Evolutionary conservation across 129 eudicot genomes (phyloP).

Genomic region (Flaveria ramosissima): DNA sequence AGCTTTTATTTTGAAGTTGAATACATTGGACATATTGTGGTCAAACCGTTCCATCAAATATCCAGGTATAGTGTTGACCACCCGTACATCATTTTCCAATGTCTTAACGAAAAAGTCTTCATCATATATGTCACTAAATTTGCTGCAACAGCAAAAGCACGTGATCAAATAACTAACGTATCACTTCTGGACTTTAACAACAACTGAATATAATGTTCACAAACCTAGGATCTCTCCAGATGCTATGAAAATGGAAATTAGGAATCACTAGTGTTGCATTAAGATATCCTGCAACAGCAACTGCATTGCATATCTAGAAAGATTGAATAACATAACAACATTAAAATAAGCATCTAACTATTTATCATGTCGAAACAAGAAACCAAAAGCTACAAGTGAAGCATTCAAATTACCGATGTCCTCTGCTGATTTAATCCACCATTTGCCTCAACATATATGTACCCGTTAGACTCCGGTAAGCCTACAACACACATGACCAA

Average conservation of each 20-base stretch:
- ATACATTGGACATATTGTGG: slow-evolving; percentile 78
- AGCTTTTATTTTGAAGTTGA: slow-evolving; percentile 89
- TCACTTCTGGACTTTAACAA: slow-evolving; percentile 2
- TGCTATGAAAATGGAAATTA: slow-evolving; percentile 92
- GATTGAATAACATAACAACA: slow-evolving; percentile 21
- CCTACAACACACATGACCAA: slow-evolving; percentile 40
- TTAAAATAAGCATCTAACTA: not conserved
- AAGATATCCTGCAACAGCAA: slow-evolving; percentile 99
- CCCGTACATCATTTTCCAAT: slow-evolving; percentile 74
- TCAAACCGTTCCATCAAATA: slow-evolving; percentile 94
- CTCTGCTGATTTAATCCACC: slow-evolving; percentile 99
- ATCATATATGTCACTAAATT: slow-evolving; percentile 82
- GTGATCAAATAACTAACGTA: not conserved
- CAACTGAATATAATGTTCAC: slow-evolving; percentile 17
- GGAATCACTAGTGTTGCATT: slow-evolving; percentile 97
- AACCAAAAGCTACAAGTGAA: not conserved
- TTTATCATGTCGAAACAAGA: not conserved
- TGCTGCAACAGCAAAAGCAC: slow-evolving; percentile 55
- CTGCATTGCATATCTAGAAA: too few relatives aligned
- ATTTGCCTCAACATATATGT: slow-evolving; percentile 87
- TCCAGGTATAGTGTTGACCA: slow-evolving; percentile 74
- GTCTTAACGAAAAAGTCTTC: slow-evolving; percentile 61
- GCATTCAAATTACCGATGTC: slow-evolving; percentile 57
- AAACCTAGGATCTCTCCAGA: slow-evolving; percentile 99
- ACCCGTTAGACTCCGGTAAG: slow-evolving; percentile 89